Evolutionary conservation across 179 eudicot species (phyloP), one percentile per base, ranked within the genome.

Genomic region (Patellifolia procumbens): DNA sequence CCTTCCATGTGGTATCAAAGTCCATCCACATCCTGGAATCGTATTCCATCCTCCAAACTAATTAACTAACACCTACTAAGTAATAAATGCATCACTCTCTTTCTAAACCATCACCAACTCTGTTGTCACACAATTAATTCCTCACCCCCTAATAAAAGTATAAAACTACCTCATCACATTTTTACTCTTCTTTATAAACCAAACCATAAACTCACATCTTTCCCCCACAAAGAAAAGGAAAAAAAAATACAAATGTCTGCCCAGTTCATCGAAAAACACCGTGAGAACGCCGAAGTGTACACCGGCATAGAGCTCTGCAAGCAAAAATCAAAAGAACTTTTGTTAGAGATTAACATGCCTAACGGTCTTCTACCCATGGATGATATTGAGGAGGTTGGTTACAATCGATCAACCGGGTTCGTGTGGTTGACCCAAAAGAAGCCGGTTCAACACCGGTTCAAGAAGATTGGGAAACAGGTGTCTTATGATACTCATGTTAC

Each of bases 351-450:
- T 68, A 35, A 74, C 75, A 79, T 92, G 37, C 97, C 97, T 1
- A 87, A 70, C 8, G 96, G 96, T 19, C 83, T 92, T 1, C 85
- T 92, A 26, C 97, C 96, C 3, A 49, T 91, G 71, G 75, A 77
- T 49, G 92, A 91, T 72, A 45, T 92, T 55, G 71, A 70, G 1
- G 97, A 92, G 68, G 85, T 89, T 4, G 96, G 97, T 2, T 77
- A 79, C 82, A 91, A 92, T 64, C 52, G 83, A 4, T 4, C 79
- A 6, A 87, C 94, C 2, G 94, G 94, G 10, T 92, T 92, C 84
- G 90, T 92, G 0, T 92, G 97, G 97, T 68, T 89, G 12, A 79
- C 72, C 72, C 96, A 86, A 82, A 92, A 83, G 77, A 87, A 85
- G 68, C 77, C 82, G 37, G 52, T n/a, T n/a, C n/a, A n/a, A n/a